Conservation (phyloP, 2,329 filamentous ascomycete species). For the Coniella lustricola region DNA sequence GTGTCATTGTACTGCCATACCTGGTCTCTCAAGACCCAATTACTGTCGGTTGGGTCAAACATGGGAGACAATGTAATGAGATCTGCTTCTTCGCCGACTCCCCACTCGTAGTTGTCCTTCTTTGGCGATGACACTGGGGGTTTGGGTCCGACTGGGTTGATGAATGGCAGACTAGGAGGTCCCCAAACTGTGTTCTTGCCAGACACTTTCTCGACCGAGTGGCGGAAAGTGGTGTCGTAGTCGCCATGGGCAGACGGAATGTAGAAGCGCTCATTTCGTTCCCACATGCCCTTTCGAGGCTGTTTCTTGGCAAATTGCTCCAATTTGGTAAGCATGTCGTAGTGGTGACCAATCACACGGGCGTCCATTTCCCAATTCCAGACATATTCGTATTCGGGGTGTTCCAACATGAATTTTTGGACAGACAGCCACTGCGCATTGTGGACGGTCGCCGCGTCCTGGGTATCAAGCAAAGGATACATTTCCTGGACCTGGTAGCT, state of each 20-base stretch:
- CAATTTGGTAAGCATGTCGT: slow-evolving; percentile 66
- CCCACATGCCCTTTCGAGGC: slow-evolving; percentile 67
- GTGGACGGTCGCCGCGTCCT: slow-evolving; percentile 44
- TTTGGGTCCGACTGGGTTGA: slow-evolving; percentile 55
- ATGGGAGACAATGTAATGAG: slow-evolving; percentile 71
- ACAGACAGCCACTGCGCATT: slow-evolving; percentile 63
- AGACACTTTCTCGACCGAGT: slow-evolving; percentile 50
- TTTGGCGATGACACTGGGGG: slow-evolving; percentile 52
- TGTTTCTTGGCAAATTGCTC: slow-evolving; percentile 57
- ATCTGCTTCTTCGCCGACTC: slow-evolving; percentile 68
- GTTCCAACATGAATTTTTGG: slow-evolving; percentile 67
- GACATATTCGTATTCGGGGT: slow-evolving; percentile 72
- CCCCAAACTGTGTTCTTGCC: slow-evolving; percentile 60
- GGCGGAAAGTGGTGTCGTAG: slow-evolving; percentile 61
- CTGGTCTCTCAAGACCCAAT: slow-evolving; percentile 64
- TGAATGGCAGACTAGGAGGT: slow-evolving; percentile 49
- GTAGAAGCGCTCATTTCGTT: slow-evolving; percentile 66
- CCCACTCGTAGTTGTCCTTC: slow-evolving; percentile 67
- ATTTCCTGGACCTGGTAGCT: slow-evolving; percentile 66
- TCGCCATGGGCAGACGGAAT: slow-evolving; percentile 62
- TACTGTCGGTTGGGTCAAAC: slow-evolving; percentile 65
- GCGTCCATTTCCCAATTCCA: slow-evolving; percentile 90
- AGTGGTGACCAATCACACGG: slow-evolving; percentile 72
- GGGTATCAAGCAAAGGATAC: slow-evolving; percentile 64
- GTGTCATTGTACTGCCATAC: slow-evolving; percentile 58